Evolutionary conservation across 2,329 filamentous ascomycete species (phyloP).

Genomic region (Phaeomoniella chlamydospora): DNA sequence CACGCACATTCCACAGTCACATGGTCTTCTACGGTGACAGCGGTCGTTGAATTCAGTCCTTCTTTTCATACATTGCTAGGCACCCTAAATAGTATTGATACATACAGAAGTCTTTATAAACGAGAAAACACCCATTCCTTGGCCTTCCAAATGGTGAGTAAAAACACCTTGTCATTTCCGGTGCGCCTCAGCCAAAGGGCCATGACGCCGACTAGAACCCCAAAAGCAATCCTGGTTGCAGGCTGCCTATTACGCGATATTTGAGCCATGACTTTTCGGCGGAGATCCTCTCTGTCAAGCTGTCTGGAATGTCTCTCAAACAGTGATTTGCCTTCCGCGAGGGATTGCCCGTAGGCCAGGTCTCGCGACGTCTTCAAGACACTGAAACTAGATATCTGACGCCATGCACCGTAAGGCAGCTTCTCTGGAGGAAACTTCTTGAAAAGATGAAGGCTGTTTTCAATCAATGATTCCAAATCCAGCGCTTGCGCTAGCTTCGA

Average conservation of each 20-base stretch:
- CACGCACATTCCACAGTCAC: too few relatives aligned
- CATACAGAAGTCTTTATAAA: too few relatives aligned
- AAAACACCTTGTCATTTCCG: conserved; percentile 17
- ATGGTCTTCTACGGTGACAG: too few relatives aligned
- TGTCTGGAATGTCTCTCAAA: conserved; percentile 61
- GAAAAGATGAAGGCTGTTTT: conserved; percentile 50
- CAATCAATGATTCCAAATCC: conserved; percentile 65
- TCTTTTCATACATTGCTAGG: too few relatives aligned
- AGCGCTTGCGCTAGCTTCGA: conserved; percentile 74
- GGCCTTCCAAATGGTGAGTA: neutral
- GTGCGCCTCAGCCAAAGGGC: conserved; percentile 51
- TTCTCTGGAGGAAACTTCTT: conserved; percentile 54
- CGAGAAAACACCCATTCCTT: neutral
- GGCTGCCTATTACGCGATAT: conserved; percentile 54
- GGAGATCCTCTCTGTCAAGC: conserved; percentile 50
- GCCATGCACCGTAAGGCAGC: conserved; percentile 52
- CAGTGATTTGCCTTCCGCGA: conserved; percentile 50
- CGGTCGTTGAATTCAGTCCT: too few relatives aligned
- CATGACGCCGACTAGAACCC: conserved; percentile 51
- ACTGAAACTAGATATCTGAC: conserved; percentile 56
- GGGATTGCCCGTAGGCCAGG: conserved; percentile 38
- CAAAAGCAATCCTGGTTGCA: conserved; percentile 44
- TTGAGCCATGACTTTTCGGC: conserved; percentile 33
- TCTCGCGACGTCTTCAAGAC: conserved; percentile 69
- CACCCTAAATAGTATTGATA: too few relatives aligned